Base-by-base conservation (phyloP, 176 grass and related monocot species). In the Musa itinerans region DNA sequence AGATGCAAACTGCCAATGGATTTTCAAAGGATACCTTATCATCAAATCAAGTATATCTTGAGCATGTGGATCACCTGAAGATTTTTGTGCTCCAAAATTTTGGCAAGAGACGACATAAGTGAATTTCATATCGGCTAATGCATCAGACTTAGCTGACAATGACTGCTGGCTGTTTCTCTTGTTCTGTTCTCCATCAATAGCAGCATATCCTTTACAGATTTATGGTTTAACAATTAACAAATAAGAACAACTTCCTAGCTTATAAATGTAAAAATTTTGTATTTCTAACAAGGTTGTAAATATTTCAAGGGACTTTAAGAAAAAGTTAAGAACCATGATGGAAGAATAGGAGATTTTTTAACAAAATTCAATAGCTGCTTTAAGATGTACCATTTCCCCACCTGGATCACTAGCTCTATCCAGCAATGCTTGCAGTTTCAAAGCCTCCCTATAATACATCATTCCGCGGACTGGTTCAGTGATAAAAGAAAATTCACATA, bases 1-100 rank as follows among this genome's bases (percentile, higher is more conserved):
- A 59, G 50, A 63, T 43, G 53, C 11, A 58, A 73, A 78, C 17
- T 5, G 34, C 34, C 34, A 52, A 13, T 29, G 0, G 16, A 49
- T 75, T 69, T 67, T 29, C 50, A 53, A 81, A 71, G 2, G 9
- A 77, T 85, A 97, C 93, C 87, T 90, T 69, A 83, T 79, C 93
- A 97, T 90, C 43, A 97, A 80, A 85, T 97, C 93, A 77, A 97
- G 90, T 73, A 97, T 93, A 78, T 97, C 93, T 78, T 89, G 76
- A 74, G 90, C 90, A 89, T 71, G 90, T 67, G 87, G 83, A 85
- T 97, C 85, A 72, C 93, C 90, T 71, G 77, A 75, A 52, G 86
- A 84, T 83, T 93, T 97, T 63, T 97, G 93, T 72, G 88, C 87
- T 64, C 90, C 90, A 75, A 92, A 97, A 76, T 89, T 85, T 71